Conservation (phyloP, 164 flowering plant species). For the Hamamelis virginiana region DNA sequence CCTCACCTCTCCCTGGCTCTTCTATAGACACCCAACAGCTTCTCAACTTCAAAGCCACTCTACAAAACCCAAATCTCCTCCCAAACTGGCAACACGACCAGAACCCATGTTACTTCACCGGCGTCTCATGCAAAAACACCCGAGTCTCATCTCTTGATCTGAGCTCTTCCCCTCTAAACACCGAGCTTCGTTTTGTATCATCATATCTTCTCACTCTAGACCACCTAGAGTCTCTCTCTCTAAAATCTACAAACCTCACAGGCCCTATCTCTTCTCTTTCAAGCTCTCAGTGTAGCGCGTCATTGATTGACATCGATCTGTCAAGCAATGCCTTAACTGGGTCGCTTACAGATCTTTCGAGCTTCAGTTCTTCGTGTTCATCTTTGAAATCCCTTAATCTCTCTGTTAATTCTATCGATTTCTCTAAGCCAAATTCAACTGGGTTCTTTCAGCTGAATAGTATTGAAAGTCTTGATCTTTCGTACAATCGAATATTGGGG, state of each 20-base stretch:
- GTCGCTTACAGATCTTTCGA: slow-evolving; percentile 38
- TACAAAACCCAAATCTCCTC: slow-evolving; percentile 37
- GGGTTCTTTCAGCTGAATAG: slow-evolving; percentile 20
- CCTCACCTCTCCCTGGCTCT: slow-evolving; percentile 6
- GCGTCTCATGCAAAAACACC: slow-evolving; percentile 51
- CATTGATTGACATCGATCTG: slow-evolving; percentile 56
- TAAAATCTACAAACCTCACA: slow-evolving; percentile 38
- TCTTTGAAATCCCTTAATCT: slow-evolving; percentile 51
- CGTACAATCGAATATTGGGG: slow-evolving; percentile 56
- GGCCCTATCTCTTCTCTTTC: slow-evolving; percentile 43
- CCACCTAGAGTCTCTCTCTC: slow-evolving; percentile 37
- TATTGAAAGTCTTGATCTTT: slow-evolving; percentile 65
- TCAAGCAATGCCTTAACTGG: slow-evolving; percentile 58
- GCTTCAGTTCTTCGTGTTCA: slow-evolving; percentile 43
- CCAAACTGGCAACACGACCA: slow-evolving; percentile 41
- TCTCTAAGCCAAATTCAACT: slow-evolving; percentile 19
- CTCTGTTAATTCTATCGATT: slow-evolving; percentile 50
- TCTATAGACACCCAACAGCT: slow-evolving; percentile 36
- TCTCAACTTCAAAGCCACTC: slow-evolving; percentile 49
- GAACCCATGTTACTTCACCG: slow-evolving; percentile 56
- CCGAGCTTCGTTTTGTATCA: slow-evolving; percentile 45
- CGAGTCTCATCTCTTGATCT: slow-evolving; percentile 63
- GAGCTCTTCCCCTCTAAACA: slow-evolving; percentile 20
- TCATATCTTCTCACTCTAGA: slow-evolving; percentile 41
- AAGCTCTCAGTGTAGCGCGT: slow-evolving; percentile 36